These are phyloP conservation scores for Aegilops bicornis DNA, from an alignment of 176 grass and related monocot genomes.

Conservation along the genomic window DNA sequence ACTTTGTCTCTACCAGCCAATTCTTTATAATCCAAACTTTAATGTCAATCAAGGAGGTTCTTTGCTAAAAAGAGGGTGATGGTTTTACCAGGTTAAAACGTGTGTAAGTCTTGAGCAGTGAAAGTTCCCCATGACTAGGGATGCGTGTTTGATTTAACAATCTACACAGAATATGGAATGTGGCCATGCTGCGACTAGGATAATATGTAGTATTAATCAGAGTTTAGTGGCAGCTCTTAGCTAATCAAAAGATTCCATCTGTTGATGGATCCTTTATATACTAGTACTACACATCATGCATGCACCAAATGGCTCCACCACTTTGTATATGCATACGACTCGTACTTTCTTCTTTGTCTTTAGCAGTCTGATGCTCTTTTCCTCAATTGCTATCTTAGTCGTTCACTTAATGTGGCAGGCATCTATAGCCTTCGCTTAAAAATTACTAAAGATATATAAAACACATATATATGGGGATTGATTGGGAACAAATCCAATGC, in stretches of 20 bases:
- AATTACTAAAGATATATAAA: neutral
- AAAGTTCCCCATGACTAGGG: constrained; percentile 20
- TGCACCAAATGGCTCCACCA: constrained; percentile 25
- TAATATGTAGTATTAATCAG: constrained; percentile 32
- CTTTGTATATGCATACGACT: constrained; percentile 35
- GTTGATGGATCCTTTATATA: constrained; percentile 33
- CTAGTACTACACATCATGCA: constrained; percentile 27
- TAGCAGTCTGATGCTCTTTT: constrained; percentile 35
- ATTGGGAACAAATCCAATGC: neutral
- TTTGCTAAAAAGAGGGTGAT: constrained; percentile 6
- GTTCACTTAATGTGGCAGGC: constrained; percentile 23
- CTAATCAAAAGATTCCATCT: constrained; percentile 55
- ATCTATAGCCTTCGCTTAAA: constrained; percentile 24
- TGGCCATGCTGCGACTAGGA: constrained; percentile 36
- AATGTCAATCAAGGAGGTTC: constrained; percentile 42
- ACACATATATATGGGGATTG: neutral
- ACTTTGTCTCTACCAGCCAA: constrained; percentile 43
- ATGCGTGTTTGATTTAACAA: constrained; percentile 42
- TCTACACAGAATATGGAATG: constrained; percentile 48
- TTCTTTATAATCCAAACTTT: constrained; percentile 33
- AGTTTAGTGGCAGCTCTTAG: constrained; percentile 42
- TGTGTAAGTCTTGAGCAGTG: constrained; percentile 30
- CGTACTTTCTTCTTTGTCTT: constrained; percentile 48
- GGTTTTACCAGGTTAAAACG: constrained; percentile 36
- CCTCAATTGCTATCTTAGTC: constrained; percentile 28